Conservation (phyloP, 164 flowering plant species). For the Liriodendron chinense region DNA sequence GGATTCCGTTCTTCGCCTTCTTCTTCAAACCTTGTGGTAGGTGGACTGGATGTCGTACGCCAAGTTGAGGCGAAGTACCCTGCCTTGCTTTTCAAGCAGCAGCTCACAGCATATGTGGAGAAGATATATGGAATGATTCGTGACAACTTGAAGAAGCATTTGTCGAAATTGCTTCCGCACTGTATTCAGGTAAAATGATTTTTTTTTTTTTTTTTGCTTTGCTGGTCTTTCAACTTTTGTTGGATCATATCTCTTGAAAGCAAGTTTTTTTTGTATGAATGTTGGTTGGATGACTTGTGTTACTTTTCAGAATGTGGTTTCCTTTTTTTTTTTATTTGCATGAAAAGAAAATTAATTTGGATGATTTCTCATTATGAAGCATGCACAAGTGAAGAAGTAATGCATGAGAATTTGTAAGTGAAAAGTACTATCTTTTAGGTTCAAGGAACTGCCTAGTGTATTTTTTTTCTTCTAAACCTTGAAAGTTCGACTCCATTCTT, state of each 20-base stretch:
- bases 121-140: constrained; percentile 97
- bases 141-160: constrained; percentile 91
- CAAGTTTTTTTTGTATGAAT: no score
- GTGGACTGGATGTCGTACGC: constrained; percentile 58
- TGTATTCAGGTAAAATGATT: constrained; percentile 75
- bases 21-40: constrained; percentile 48
- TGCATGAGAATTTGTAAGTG: no score
- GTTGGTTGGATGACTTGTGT: background rate
- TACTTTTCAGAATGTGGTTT: background rate
- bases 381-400: no score
- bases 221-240: background rate
- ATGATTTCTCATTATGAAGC: no score
- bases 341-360: background rate
- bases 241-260: background rate
- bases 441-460: no score
- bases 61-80: constrained; percentile 98
- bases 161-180: constrained; percentile 57
- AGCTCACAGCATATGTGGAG: constrained; percentile 96
- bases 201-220: no score
- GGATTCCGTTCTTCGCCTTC: constrained; percentile 90
- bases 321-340: background rate
- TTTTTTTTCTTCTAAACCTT: no score
- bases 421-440: no score
- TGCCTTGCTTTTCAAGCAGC: constrained; percentile 97
- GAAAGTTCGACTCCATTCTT: no score